Percentiles rank a stretch among this genome's conserved stretches.
These are phyloP conservation scores for Fusarium austroafricanum DNA, from an alignment of 2,329 filamentous ascomycete species.

Conservation along the genomic window DNA sequence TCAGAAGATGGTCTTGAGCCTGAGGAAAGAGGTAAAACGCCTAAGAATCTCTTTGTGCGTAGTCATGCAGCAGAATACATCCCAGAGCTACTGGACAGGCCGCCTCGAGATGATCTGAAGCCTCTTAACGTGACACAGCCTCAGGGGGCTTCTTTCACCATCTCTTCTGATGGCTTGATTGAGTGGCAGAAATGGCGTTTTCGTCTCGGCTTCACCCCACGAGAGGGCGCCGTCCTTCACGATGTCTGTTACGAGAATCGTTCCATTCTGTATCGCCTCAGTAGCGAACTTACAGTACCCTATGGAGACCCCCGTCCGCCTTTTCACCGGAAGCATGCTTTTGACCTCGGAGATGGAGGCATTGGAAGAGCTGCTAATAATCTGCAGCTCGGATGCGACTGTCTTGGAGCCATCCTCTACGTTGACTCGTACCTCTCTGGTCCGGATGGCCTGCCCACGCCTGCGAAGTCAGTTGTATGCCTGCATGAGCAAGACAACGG, in stretches of 20 bases:
- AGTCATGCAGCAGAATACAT: conserved; percentile 56
- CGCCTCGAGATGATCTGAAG: conserved; percentile 67
- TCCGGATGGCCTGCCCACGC: conserved; percentile 63
- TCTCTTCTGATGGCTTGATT: conserved; percentile 59
- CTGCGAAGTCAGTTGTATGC: conserved; percentile 70
- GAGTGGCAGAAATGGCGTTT: conserved; percentile 77
- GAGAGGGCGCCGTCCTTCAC: conserved; percentile 77
- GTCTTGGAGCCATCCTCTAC: conserved; percentile 74
- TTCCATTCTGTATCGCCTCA: conserved; percentile 73
- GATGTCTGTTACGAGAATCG: conserved; percentile 75
- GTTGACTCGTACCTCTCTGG: conserved; percentile 68
- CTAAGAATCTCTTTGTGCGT: conserved; percentile 52
- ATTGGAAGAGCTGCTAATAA: conserved; percentile 76
- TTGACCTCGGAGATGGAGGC: conserved; percentile 78
- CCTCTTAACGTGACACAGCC: conserved; percentile 79
- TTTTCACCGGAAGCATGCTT: conserved; percentile 76
- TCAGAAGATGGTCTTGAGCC: conserved; percentile 58
- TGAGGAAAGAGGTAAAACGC: conserved; percentile 51
- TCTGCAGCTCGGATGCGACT: conserved; percentile 75
- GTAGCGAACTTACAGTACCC: conserved; percentile 76
- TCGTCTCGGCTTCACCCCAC: conserved; percentile 74
- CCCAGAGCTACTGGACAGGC: conserved; percentile 62
- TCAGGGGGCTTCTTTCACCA: conserved; percentile 73
- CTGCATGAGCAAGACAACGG: conserved; percentile 78
- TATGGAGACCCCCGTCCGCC: conserved; percentile 74